Evolutionary conservation across 2,329 filamentous ascomycete genomes (phyloP).

Genomic region (Bisporella sp.): DNA sequence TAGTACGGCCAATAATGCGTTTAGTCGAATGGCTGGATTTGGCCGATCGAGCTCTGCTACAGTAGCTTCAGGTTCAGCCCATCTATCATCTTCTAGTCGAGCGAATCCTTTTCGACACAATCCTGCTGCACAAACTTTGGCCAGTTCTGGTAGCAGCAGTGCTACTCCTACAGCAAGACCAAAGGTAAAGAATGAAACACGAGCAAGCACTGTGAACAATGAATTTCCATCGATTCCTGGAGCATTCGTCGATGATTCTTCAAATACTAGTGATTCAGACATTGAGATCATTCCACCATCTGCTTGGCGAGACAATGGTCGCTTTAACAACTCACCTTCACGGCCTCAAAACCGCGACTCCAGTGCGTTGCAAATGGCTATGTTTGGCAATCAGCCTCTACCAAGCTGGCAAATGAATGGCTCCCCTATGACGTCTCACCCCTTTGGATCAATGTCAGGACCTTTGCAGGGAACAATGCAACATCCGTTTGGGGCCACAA

Average conservation of each 20-base stretch:
- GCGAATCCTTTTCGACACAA: not conserved
- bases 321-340: too few relatives aligned
- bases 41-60: conserved; percentile 7
- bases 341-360: too few relatives aligned
- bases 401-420: conserved; percentile 8
- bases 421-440: too few relatives aligned
- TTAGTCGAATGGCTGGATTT: conserved; percentile 20
- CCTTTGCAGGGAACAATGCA: too few relatives aligned
- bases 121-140: not conserved
- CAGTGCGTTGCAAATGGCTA: conserved; percentile 7
- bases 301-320: conserved; percentile 21
- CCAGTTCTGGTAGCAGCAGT: not conserved
- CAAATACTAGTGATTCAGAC: conserved; percentile 21
- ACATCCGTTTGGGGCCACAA: too few relatives aligned
- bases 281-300: conserved; percentile 24
- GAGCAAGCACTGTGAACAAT: not conserved
- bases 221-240: conserved; percentile 13
- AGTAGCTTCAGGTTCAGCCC: not conserved
- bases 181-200: not conserved
- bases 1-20: conserved; percentile 10
- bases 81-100: too few relatives aligned
- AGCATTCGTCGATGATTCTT: conserved; percentile 15
- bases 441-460: too few relatives aligned
- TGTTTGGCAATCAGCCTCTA: conserved; percentile 23
- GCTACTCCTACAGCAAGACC: not conserved